Percentiles rank a stretch among this genome's conserved stretches.
phyloP scores from a whole-genome alignment of 2,329 filamentous ascomycete genomes.

The Capronia coronata region DNA sequence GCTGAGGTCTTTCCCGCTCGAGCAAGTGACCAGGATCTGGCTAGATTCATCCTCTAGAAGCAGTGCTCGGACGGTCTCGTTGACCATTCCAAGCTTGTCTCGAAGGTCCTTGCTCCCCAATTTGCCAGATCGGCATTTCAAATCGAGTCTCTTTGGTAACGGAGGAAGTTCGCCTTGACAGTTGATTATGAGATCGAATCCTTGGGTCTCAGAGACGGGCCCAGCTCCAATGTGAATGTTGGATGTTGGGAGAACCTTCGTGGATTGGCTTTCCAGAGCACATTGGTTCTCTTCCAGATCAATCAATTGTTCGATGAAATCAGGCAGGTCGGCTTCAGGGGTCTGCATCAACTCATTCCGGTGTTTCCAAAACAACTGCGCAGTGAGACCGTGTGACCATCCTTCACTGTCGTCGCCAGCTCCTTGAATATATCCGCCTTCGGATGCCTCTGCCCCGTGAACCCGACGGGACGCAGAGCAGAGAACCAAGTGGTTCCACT shows the following conservation, averaged over 20 bases:
- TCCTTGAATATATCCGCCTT: constrained; percentile 81
- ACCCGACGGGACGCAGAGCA: constrained; percentile 76
- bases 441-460: constrained; percentile 59
- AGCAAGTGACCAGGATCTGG: constrained; percentile 59
- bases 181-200: constrained; percentile 41
- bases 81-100: constrained; percentile 56
- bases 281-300: constrained; percentile 26
- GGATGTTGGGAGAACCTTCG: constrained; percentile 35
- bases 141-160: constrained; percentile 39
- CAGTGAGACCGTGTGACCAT: constrained; percentile 77
- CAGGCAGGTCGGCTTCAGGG: constrained; percentile 58
- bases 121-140: constrained; percentile 67
- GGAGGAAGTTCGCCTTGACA: constrained; percentile 36
- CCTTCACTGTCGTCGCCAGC: constrained; percentile 92
- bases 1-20: constrained; percentile 71
- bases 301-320: constrained; percentile 44
- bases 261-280: constrained; percentile 27
- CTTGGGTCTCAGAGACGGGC: constrained; percentile 32
- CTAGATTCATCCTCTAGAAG: constrained; percentile 30
- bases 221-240: constrained; percentile 34
- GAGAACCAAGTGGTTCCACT: constrained; percentile 61
- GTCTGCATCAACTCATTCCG: constrained; percentile 54
- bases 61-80: constrained; percentile 46
- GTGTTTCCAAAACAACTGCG: constrained; percentile 72
- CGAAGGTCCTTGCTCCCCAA: constrained; percentile 78